Base-by-base conservation (phyloP, 2,329 filamentous ascomycete genomes). In the Ceratocystis colombiana region DNA sequence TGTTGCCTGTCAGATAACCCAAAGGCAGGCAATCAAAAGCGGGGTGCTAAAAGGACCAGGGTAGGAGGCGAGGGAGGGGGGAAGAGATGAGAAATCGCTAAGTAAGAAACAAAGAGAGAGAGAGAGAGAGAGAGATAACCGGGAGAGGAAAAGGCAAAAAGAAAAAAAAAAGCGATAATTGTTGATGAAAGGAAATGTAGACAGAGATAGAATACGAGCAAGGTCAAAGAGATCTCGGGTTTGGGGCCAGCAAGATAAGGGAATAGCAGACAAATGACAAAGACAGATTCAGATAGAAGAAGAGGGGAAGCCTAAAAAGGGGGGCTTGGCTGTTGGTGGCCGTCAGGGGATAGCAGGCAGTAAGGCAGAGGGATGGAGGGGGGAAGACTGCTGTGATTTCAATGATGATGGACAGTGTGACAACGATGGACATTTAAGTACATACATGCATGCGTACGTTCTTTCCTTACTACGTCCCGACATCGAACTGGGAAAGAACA, bases 11-110 rank as follows among this genome's bases (percentile, higher is more conserved):
- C 28, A 59, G 25, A 25, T 59, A 59, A 59, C 53, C 53, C 28
- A 30, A 33, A 59, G 10, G 28, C 53, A 59, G 10, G 28, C 53
- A 59, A 59, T 59, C 53, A 59, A 59, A 41, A 59, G 53, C 53
- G 53, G 53, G 53, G 53, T 59, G 53, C 28, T 59, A 33, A 37
- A 33, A 17, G 12, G 53, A 59, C 53, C 25, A 59, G 53, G 53
- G 53, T 59, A 37, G 22, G 22, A 25, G 46, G 48, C 8, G 61
- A 41, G 25, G n/a, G 61, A 45, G 61, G n/a, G 17, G 37, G 25
- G 7, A 17, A 28, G 30, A 62, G n/a, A 46, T 17, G 15, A 28
- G 46, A 46, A 62, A 48, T 12, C 33, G 10, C 2, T 3, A 28
- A 12, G 50, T 3, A 8, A 20, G 17, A 20, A 22, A 57, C 6